Evolutionary conservation across 257 asterid species (phyloP).

Genomic region (Jacaranda mimosifolia): DNA sequence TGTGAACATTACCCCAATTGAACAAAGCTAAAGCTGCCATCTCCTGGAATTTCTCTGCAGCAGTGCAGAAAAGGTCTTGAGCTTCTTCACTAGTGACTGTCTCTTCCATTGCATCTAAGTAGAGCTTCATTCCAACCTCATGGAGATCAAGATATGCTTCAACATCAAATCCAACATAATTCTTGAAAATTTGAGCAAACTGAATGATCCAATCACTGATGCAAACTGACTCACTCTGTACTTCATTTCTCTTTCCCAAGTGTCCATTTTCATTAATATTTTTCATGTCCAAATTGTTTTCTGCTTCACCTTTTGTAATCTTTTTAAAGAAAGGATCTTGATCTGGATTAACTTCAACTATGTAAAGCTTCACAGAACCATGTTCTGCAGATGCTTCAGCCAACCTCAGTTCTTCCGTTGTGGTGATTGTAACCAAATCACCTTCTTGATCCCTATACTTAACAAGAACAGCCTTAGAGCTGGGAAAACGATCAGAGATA

Average conservation of each 20-base stretch:
- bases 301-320: constrained; percentile 38
- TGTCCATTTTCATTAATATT: constrained; percentile 50
- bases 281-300: constrained; percentile 30
- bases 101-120: constrained; percentile 85
- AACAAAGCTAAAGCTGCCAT: constrained; percentile 90
- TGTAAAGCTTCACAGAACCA: constrained; percentile 69
- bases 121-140: constrained; percentile 76
- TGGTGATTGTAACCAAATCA: constrained; percentile 84
- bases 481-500: constrained; percentile 65
- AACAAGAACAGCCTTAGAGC: constrained; percentile 60
- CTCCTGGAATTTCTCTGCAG: constrained; percentile 83
- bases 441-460: constrained; percentile 92
- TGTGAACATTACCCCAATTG: constrained; percentile 87
- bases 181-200: constrained; percentile 78
- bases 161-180: constrained; percentile 73
- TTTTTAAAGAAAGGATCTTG: constrained; percentile 69
- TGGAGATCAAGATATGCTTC: constrained; percentile 81
- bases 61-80: constrained; percentile 63
- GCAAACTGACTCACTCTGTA: constrained; percentile 50
- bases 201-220: constrained; percentile 81
- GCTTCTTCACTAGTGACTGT: constrained; percentile 85
- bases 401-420: constrained; percentile 79
- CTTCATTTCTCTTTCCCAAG: constrained; percentile 38
- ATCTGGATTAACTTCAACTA: constrained; percentile 71
- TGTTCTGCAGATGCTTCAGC: constrained; percentile 76